Base-by-base conservation (phyloP, 108 stramenopile genomes). In the Poteriospumella lacustris region DNA sequence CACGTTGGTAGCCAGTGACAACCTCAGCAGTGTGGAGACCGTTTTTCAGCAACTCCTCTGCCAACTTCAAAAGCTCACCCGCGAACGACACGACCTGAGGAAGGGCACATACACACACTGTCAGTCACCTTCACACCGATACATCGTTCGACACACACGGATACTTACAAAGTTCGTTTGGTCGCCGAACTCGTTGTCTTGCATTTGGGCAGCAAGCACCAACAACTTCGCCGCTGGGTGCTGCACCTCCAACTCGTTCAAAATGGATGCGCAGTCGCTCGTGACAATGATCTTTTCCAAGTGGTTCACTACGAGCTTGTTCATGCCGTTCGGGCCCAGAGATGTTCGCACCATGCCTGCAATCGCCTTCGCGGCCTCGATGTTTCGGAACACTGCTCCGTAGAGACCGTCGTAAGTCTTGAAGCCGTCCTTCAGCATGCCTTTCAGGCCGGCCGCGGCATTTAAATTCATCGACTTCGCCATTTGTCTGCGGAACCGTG, bases 221-320 rank as follows among this genome's bases (percentile, higher is more conserved):
- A 99, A 79, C 88, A 99, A 90, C 60, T 93, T 93, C 28, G 98
- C 98, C 1, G 98, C 98, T 34, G 98, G 98, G 87, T 99, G 98
- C 83, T 93, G 89, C 39, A 99, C 92, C 78, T 96, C 95, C 58
- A 99, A 82, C 88, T 97, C 96, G 31, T 87, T 88, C 60, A 96
- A 82, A 70, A 99, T 97, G 29, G 96, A 90, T 3, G 95, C 94
- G 59, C 96, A 96, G 78, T 99, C 98, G 3, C 85, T 85, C 1
- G 98, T 97, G 29, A 99, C 98, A 69, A 95, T 94, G 76, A 95
- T 95, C 84, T 96, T 96, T 67, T 94, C 96, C 68, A 97, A 81
- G 84, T 99, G 98, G 87, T 99, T 99, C 47, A 99, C 94, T 39
- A 99, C 92, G 59, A 97, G 89, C 84, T 97, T 97, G 88, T 95